These are phyloP conservation scores for Phaseolus coccineus DNA, from an alignment of 331 rosid genomes.

Conservation along the genomic window DNA sequence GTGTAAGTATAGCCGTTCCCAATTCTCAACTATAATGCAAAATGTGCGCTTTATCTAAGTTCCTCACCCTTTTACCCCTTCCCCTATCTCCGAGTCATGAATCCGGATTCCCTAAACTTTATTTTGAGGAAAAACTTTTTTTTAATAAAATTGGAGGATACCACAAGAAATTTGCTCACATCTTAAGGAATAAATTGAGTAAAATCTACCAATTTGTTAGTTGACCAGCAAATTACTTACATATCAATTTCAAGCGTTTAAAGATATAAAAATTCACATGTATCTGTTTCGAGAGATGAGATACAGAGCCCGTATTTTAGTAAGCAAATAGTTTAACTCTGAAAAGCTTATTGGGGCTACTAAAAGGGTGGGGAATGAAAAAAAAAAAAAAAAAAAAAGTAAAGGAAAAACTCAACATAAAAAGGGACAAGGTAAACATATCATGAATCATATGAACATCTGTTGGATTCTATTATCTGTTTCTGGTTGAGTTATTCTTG, in stretches of 20 bases:
- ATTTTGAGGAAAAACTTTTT: background rate
- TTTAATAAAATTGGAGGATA: background rate
- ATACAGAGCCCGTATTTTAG: background rate
- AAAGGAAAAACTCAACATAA: background rate
- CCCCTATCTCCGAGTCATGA: background rate
- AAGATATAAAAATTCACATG: background rate
- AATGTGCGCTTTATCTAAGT: background rate
- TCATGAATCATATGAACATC: constrained; percentile 16
- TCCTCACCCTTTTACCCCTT: background rate
- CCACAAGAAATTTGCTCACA: background rate
- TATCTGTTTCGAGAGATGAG: background rate
- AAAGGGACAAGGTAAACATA: constrained; percentile 13
- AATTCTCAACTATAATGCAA: constrained; percentile 19
- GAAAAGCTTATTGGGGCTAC: background rate
- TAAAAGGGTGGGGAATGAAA: background rate
- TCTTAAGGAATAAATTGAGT: constrained; percentile 6
- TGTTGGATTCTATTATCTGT: background rate
- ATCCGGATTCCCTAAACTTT: background rate
- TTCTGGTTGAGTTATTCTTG: background rate
- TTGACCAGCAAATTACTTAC: constrained; percentile 15
- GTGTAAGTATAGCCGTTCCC: background rate
- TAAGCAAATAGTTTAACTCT: constrained; percentile 13
- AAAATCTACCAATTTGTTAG: constrained; percentile 7
- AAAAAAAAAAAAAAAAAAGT: no score
- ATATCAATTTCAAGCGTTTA: constrained; percentile 5